Base-by-base conservation (phyloP, 2,329 filamentous ascomycete species). In the Venturia effusa region DNA sequence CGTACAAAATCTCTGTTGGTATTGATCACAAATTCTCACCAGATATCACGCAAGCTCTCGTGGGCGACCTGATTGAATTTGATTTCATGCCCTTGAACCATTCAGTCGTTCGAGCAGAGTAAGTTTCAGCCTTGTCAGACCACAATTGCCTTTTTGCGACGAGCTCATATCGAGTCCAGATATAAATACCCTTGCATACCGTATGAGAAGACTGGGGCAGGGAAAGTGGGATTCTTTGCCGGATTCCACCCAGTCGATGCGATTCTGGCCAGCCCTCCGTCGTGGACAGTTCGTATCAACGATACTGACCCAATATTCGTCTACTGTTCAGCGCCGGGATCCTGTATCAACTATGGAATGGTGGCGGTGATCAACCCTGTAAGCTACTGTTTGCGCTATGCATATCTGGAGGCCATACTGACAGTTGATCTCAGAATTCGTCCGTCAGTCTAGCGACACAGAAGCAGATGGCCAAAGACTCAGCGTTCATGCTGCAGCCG, bases 331-430 rank as follows among this genome's bases (percentile, higher is more conserved):
- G 85, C 85, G 0, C 79, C 83, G 0, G 80, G 77, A 1, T 87
- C 85, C 4, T 90, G 88, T 69, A 78, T 80, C 6, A 71, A 75
- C 3, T 80, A 84, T 59, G 79, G 82, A 27, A 90, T 90, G 88
- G 80, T 90, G 22, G 88, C 87, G 4, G 86, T 83, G 1, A 84
- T 90, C 68, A 91, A 90, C 70, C 81, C 84, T 19, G 83, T 85
- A 76, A 66, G 78, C 61, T 30, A n/a, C n/a, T n/a, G n/a, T n/a
- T n/a, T n/a, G n/a, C n/a, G n/a, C n/a, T n/a, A n/a, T n/a, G n/a
- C n/a, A n/a, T n/a, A n/a, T n/a, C n/a, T n/a, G n/a, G n/a, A n/a
- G n/a, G n/a, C 19, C 17, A 22, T 24, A 7, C 41, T 15, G 17
- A 61, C 24, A 19, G 11, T 11, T 39, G n/a, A 22, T 4, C 17